phyloP scores from a whole-genome alignment of 2,329 filamentous ascomycete genomes.

The Sclerotiophoma versabilis region DNA sequence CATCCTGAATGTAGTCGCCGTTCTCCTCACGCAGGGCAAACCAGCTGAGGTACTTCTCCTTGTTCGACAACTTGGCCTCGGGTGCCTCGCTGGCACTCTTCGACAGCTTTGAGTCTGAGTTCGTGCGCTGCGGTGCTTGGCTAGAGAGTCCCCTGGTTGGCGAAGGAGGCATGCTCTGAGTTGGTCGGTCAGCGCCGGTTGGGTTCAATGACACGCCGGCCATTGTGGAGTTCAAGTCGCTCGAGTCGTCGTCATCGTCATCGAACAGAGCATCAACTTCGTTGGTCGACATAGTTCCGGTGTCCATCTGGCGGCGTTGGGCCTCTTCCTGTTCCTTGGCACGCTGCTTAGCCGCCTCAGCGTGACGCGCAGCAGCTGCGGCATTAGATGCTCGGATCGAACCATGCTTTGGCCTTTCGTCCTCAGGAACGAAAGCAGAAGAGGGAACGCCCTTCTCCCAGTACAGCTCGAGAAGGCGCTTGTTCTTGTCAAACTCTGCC shows the following conservation, averaged over 20 bases:
- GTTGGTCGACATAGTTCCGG: constrained; percentile 90
- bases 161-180: constrained; percentile 93
- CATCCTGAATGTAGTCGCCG: constrained; percentile 97
- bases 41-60: constrained; percentile 93
- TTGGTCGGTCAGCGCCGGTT: constrained; percentile 75
- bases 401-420: constrained; percentile 88
- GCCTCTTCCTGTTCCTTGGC: constrained; percentile 90
- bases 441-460: constrained; percentile 99
- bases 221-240: constrained; percentile 88
- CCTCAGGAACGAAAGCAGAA: constrained; percentile 93
- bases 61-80: constrained; percentile 84
- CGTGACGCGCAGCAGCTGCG: constrained; percentile 77
- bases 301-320: constrained; percentile 91
- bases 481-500: constrained; percentile 98
- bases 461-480: constrained; percentile 92
- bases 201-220: constrained; percentile 83
- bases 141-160: constrained; percentile 77
- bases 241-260: constrained; percentile 82
- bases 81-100: constrained; percentile 70
- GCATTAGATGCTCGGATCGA: constrained; percentile 77
- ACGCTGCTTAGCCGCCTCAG: constrained; percentile 80
- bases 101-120: constrained; percentile 91
- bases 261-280: constrained; percentile 96
- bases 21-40: constrained; percentile 91
- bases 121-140: constrained; percentile 80